Evolutionary conservation across 2,329 filamentous ascomycete species (phyloP), one percentile per base, ranked within the genome.

Genomic region (Emergomyces orientalis): DNA sequence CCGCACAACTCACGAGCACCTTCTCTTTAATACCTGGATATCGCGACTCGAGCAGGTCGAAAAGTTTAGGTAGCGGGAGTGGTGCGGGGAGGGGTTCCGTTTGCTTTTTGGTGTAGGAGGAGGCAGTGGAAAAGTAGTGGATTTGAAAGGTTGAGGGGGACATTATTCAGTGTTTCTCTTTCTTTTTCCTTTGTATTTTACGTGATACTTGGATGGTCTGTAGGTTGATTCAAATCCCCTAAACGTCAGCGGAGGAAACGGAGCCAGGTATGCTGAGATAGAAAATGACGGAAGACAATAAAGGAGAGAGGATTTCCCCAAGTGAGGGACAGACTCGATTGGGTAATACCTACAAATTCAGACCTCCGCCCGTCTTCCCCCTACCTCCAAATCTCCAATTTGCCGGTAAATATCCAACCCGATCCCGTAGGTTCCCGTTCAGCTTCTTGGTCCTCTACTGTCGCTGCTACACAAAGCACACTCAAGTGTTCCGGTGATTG

Each of bases 71-170:
- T 2, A 79, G 68, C 4, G 76, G 74, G 2, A 76, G 69, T 2
- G 78, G 78, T 1, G 77, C 78, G 4, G 75, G 72, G 13, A 80
- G 71, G 1, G 63, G 65, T 47, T 79, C 76, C 41, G 75, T 74
- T 34, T 72, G 66, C 69, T 75, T 76, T 49, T 70, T 65, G 2
- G 77, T 77, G 67, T 74, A 79, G 56, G 72, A 69, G 47, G 76
- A 74, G 22, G 78, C 77, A 57, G 72, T 71, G 62, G 78, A 75
- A 69, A 80, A 80, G 68, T 80, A 79, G 69, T 77, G 74, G 67
- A 80, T 76, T 65, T 75, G 74, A 65, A 79, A 79, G 63, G 70
- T 71, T 47, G 43, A 58, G 39, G 59, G 59, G 30, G 54, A 32
- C 22, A 49, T 55, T 62, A 34, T 54, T 34, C 4, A 8, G 14